Evolutionary conservation across 768 basidiomycete species (phyloP).

Genomic region (Tylopilus intermedius): DNA sequence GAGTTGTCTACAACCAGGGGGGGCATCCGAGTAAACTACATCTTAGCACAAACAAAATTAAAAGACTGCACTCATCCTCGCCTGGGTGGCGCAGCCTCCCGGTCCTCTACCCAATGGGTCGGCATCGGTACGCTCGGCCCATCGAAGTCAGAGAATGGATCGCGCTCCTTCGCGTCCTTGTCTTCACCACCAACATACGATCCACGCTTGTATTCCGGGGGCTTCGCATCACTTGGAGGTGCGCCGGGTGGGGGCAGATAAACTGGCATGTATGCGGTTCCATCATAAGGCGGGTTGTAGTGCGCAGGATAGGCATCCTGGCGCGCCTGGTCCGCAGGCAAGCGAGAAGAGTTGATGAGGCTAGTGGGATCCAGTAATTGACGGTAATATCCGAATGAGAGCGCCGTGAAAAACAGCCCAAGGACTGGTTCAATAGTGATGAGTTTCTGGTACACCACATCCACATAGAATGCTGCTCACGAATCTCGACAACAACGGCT

Average conservation of each 20-base stretch:
- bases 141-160: constrained; percentile 56
- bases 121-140: constrained; percentile 31
- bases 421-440: constrained; percentile 39
- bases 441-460: not conserved
- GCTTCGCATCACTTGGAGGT: constrained; percentile 44
- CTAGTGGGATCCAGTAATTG: constrained; percentile 69
- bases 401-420: constrained; percentile 53
- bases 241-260: constrained; percentile 49
- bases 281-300: constrained; percentile 57
- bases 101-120: constrained; percentile 37
- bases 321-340: constrained; percentile 36
- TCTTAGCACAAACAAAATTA: not conserved
- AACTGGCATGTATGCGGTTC: constrained; percentile 28
- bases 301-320: constrained; percentile 41
- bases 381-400: constrained; percentile 69
- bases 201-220: constrained; percentile 44
- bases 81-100: constrained; percentile 32
- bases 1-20: not conserved
- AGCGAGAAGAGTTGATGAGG: constrained; percentile 45
- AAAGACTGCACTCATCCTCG: not conserved
- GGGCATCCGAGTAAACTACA: not conserved
- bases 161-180: constrained; percentile 37
- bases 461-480: constrained; percentile 37
- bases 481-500: constrained; percentile 50
- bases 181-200: constrained; percentile 29